Evolutionary conservation across 2,329 filamentous ascomycete species (phyloP), one percentile per base, ranked within the genome.

Genomic region (Venturiaceae sp.): DNA sequence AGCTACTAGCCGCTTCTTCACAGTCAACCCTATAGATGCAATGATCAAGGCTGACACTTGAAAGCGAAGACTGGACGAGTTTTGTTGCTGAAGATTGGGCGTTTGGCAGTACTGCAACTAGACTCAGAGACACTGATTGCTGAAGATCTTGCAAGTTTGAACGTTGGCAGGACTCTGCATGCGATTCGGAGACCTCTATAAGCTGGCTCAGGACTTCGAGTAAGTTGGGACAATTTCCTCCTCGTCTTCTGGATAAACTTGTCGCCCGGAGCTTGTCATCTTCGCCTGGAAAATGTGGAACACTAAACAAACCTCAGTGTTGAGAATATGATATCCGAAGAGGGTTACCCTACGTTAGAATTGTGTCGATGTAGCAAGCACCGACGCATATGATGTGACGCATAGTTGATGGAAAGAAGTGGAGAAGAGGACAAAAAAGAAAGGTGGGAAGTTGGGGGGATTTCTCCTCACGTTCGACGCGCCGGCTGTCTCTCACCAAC

Each of bases 171-270:
- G 11, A 8, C 11, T 47, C 63, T 39, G 23, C 9, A n/a, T 14
- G n/a, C 3, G 7, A n/a, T 28, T 30, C n/a, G 23, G 62, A 26
- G 19, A 13, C 9, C 9, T 28, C 9, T 30, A 5, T 16, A 19
- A 88, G 77, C 67, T 90, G 85, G 61, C 83, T 78, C 28, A 91
- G 73, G 8, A 91, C 86, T 67, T 90, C 80, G 34, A 90, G 78
- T 3, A 82, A 81, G 68, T 91, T 91, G 26, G 84, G 80, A 62
- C 84, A 84, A 69, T 91, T 92, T 33, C 87, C 87, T 56, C 88
- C 87, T 28, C 86, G 80, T 32, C 87, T 81, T 46, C 79, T 78
- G 36, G 75, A 72, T 58, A 87, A 68, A 26, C 67, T 75, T 2
- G 80, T 80, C 19, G 87, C 86, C 33, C 87, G 84, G 41, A 88